phyloP scores from a whole-genome alignment of 2,329 filamentous ascomycete species.

The Pseudocercospora musae region DNA sequence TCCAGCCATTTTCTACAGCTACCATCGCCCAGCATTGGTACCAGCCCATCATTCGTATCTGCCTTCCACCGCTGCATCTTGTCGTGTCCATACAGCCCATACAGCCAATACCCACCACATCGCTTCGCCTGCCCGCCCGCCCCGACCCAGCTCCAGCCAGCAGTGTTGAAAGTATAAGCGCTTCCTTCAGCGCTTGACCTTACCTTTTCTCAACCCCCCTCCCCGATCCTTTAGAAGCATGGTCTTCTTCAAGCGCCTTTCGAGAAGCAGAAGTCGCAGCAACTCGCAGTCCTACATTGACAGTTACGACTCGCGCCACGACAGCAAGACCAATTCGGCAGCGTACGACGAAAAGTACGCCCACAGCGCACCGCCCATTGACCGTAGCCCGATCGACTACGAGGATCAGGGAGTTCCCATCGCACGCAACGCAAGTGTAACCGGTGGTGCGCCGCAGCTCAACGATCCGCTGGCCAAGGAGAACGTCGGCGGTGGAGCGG shows the following conservation, averaged over 20 bases:
- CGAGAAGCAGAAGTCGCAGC: constrained; percentile 44
- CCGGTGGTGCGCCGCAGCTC: constrained; percentile 17
- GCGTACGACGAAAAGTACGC: constrained; percentile 46
- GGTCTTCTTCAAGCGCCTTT: constrained; percentile 50
- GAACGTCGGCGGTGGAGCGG: constrained; percentile 24
- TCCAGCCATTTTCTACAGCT: not conserved
- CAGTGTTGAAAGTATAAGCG: constrained; percentile 2
- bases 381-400: constrained; percentile 29
- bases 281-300: constrained; percentile 52
- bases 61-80: not conserved
- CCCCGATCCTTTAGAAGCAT: constrained; percentile 23
- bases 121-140: not conserved
- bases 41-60: not conserved
- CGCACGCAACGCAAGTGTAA: constrained; percentile 33
- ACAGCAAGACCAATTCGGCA: constrained; percentile 42
- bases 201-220: constrained; percentile 1
- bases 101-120: not conserved
- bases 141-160: not conserved
- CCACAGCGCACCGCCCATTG: constrained; percentile 21
- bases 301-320: constrained; percentile 42
- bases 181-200: not conserved
- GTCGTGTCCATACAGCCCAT: not conserved
- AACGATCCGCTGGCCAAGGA: constrained; percentile 26
- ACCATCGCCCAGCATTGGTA: not conserved
- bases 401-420: constrained; percentile 33